Percentiles rank a stretch among this genome's conserved stretches.
Conservation (phyloP, 768 basidiomycete species). For the Sutorius australiensis region DNA sequence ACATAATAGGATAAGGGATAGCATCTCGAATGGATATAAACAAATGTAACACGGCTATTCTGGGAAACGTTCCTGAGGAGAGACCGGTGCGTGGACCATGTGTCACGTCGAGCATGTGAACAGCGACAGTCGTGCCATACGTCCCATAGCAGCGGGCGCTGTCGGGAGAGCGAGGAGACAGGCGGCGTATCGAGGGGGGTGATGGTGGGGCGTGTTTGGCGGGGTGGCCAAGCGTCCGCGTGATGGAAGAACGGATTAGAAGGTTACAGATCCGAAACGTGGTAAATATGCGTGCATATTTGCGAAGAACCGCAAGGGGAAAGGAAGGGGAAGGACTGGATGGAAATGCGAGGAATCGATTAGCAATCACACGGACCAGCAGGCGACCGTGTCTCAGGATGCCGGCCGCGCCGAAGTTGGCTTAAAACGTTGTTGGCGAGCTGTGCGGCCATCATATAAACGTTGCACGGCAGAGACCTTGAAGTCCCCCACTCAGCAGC, state of each 20-base stretch:
- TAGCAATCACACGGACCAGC: slow-evolving; percentile 1
- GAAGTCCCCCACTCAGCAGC: not conserved
- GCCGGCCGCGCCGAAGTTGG: slow-evolving; percentile 17
- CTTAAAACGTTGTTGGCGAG: slow-evolving; percentile 19
- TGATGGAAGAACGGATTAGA: not conserved
- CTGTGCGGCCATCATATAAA: slow-evolving; percentile 12
- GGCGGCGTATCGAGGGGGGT: not conserved
- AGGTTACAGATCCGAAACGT: slow-evolving; percentile 18
- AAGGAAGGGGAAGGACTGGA: not conserved
- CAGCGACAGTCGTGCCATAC: too few relatives aligned
- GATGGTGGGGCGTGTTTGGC: slow-evolving; percentile 5
- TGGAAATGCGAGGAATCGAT: slow-evolving; percentile 3
- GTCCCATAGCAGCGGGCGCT: not conserved
- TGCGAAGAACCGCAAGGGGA: slow-evolving; percentile 13
- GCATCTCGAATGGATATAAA: slow-evolving; percentile 9
- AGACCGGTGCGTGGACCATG: slow-evolving; percentile 13
- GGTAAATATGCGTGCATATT: slow-evolving; percentile 1
- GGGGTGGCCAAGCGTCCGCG: not conserved
- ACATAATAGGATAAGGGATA: slow-evolving; percentile 13
- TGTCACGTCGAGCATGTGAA: slow-evolving; percentile 15
- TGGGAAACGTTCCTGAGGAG: slow-evolving; percentile 17
- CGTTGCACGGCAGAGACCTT: not conserved
- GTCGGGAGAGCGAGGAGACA: not conserved
- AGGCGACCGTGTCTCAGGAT: slow-evolving; percentile 13
- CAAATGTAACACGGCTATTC: slow-evolving; percentile 17